Base-by-base conservation (phyloP, 257 asterid genomes). In the Jaltomata sinuosa region DNA sequence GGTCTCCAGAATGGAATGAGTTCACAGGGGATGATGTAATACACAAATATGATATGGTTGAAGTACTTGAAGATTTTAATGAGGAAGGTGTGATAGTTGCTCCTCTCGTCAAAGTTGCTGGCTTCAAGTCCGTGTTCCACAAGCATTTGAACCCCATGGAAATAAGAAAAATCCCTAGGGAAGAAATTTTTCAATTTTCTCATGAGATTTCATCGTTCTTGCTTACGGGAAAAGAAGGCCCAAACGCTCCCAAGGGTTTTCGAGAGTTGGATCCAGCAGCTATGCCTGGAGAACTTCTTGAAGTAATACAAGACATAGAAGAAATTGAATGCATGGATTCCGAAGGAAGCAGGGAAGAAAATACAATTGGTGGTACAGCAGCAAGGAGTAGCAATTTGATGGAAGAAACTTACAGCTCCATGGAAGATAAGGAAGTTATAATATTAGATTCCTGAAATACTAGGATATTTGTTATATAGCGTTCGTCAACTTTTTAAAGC, bases 1-100 rank as follows among this genome's bases (percentile, higher is more conserved):
- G 96, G 95, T 91, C 93, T 21, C 83, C 89, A 0, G 94, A 93
- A 64, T 93, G 97, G 97, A 91, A 91, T 71, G 97, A 92, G 89
- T 92, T 92, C 82, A 91, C 93, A 0, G 95, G 89, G 69, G 88
- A 88, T 50, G 89, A 86, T 69, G 87, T 87, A 40, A 84, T 92
- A 50, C 89, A 84, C 79, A 90, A 92, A 68, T 92, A 91, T 27
- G 93, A 94, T 82, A 77, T 92, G 88, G 91, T 92, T 83, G 92
- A 92, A 89, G 91, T 94, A 59, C 90, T 94, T 85, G 97, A 90
- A 87, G 93, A 91, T 83, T 89, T 88, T 78, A 93, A 91, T 86
- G 97, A 90, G 82, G 93, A 87, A 50, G 95, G 94, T 14, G 91
- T 90, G 34, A 83, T 92, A 45, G 91, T 92, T 50, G 52, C 90